A percentile compares a stretch with the other conserved stretches of the same genome.
Conservation (phyloP, 106 monocot species). For the Dendrobium officinale region DNA sequence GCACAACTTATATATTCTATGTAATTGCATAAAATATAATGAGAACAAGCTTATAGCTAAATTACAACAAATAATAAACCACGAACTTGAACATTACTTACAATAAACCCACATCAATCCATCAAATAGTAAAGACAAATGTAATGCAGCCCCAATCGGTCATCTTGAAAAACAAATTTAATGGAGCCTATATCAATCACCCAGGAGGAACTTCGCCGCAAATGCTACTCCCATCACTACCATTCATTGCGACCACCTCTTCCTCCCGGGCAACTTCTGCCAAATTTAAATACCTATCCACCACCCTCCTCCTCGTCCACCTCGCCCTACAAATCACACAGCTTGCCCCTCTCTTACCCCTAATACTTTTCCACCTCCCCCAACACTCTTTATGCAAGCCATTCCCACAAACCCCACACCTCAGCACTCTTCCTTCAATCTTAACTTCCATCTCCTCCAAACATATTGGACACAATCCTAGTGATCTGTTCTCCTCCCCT, state of each 20-base stretch:
- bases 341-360: conserved; percentile 49
- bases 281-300: conserved; percentile 59
- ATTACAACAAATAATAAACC: too few species aligned
- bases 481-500: background rate
- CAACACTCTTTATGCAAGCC: conserved; percentile 66
- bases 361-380: conserved; percentile 60
- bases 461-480: conserved; percentile 30
- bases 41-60: too few species aligned
- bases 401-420: conserved; percentile 69
- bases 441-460: conserved; percentile 37
- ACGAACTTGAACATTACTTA: too few species aligned
- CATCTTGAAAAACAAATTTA: too few species aligned
- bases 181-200: background rate
- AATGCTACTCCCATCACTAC: background rate
- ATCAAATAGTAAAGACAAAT: too few species aligned
- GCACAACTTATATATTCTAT: too few species aligned
- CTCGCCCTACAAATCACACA: conserved; percentile 81
- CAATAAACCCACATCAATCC: too few species aligned
- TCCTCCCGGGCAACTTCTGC: conserved; percentile 36
- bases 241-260: conserved; percentile 1
- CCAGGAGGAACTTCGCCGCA: background rate
- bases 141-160: too few species aligned
- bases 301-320: conserved; percentile 56
- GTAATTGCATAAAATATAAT: too few species aligned
- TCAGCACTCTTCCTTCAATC: conserved; percentile 12